Evolutionary conservation across 768 basidiomycete species (phyloP).

Genomic region (Albatrellus ellisii): DNA sequence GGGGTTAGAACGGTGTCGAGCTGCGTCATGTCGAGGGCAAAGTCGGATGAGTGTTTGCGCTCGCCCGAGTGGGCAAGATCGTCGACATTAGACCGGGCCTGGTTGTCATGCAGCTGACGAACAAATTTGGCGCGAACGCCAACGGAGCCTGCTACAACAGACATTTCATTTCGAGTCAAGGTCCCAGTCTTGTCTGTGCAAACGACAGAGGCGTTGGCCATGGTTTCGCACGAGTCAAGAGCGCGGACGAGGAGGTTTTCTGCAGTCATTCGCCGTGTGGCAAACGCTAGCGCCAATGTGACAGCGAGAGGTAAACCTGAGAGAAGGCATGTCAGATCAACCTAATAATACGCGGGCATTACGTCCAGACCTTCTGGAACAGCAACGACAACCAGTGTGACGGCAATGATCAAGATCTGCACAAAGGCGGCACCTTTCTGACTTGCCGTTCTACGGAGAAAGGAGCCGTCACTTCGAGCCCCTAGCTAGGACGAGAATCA

Average conservation of each 20-base stretch:
- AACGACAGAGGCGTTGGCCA: constrained; percentile 95
- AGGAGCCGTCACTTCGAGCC: background rate
- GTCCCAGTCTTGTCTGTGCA: constrained; percentile 97
- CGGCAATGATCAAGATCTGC: constrained; percentile 87
- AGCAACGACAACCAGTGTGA: constrained; percentile 82
- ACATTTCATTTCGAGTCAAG: constrained; percentile 91
- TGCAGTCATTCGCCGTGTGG: constrained; percentile 95
- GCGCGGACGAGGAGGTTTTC: constrained; percentile 94
- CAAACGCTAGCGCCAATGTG: constrained; percentile 91
- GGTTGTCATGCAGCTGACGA: constrained; percentile 58
- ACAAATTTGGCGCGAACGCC: constrained; percentile 95
- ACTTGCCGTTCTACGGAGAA: constrained; percentile 40
- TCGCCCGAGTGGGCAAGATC: constrained; percentile 24
- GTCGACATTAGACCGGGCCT: constrained; percentile 56
- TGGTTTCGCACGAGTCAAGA: constrained; percentile 93
- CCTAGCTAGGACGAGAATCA: background rate
- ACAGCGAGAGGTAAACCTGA: constrained; percentile 88
- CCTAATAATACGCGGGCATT: constrained; percentile 3
- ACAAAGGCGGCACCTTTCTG: constrained; percentile 86
- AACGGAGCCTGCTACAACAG: constrained; percentile 89
- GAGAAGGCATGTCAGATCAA: constrained; percentile 5
- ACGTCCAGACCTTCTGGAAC: constrained; percentile 58
- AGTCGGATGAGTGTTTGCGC: constrained; percentile 52
- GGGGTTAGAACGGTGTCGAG: constrained; percentile 54
- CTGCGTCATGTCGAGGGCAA: constrained; percentile 70